Evolutionary conservation across 768 basidiomycete genomes (phyloP).

Genomic region (Mycena rosella): DNA sequence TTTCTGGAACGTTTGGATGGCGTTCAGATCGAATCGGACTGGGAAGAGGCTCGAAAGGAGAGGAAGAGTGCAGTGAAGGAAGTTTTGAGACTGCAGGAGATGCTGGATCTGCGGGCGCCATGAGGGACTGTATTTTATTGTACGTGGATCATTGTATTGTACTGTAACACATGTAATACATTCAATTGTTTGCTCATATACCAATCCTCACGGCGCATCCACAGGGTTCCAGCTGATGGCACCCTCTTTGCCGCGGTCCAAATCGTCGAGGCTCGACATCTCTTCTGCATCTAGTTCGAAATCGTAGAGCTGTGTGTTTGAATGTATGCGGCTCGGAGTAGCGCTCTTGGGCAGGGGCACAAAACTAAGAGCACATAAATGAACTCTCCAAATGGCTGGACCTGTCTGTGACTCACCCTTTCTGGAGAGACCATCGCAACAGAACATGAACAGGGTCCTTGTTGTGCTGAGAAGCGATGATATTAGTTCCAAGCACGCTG

Average conservation of each 20-base stretch:
- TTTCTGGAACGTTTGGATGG: slow-evolving; percentile 74
- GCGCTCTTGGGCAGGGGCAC: slow-evolving; percentile 88
- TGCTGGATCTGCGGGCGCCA: no score
- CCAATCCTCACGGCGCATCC: slow-evolving; percentile 55
- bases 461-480: slow-evolving; percentile 54
- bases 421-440: slow-evolving; percentile 92
- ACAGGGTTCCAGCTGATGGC: slow-evolving; percentile 90
- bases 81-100: slow-evolving; percentile 58
- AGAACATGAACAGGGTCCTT: slow-evolving; percentile 84
- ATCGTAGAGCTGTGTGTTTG: slow-evolving; percentile 81
- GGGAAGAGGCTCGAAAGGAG: slow-evolving; percentile 23
- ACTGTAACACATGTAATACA: not conserved
- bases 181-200: not conserved
- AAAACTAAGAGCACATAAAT: slow-evolving; percentile 59
- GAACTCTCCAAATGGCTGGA: not conserved
- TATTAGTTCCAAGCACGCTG: not conserved
- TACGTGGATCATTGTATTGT: not conserved
- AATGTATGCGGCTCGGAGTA: slow-evolving; percentile 75
- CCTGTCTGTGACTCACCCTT: slow-evolving; percentile 65
- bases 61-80: slow-evolving; percentile 19
- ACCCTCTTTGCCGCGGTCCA: slow-evolving; percentile 82
- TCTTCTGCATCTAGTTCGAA: slow-evolving; percentile 79
- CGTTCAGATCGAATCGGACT: slow-evolving; percentile 66
- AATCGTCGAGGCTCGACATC: slow-evolving; percentile 70
- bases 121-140: not conserved